A percentile compares a stretch with the other conserved stretches of the same genome.
Conservation (phyloP, 768 basidiomycete genomes). For the Russula griseocarnosa region DNA sequence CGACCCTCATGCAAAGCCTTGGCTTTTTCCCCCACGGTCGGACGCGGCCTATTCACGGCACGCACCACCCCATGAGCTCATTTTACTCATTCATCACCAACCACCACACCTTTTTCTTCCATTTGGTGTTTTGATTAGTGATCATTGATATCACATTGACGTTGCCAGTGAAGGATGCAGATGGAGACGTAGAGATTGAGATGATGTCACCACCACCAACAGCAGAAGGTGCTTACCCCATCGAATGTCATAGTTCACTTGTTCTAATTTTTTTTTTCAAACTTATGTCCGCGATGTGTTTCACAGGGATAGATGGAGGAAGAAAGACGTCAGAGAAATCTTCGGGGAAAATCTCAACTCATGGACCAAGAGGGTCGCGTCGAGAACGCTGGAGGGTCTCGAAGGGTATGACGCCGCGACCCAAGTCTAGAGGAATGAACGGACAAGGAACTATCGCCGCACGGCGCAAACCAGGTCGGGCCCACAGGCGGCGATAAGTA, state of each 20-base stretch:
- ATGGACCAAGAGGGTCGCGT: conserved; percentile 71
- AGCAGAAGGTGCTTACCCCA: conserved; percentile 11
- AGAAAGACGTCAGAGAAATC: conserved; percentile 31
- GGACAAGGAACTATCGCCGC: conserved; percentile 61
- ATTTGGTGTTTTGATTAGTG: background rate
- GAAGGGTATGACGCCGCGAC: conserved; percentile 62
- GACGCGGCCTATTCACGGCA: conserved; percentile 11
- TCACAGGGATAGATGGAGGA: conserved; percentile 52
- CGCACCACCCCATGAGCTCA: conserved; percentile 4
- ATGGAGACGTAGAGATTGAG: conserved; percentile 6
- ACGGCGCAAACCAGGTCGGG: conserved; percentile 62
- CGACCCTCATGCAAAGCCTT: conserved; percentile 45
- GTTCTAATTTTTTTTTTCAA: background rate
- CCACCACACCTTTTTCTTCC: too few species aligned
- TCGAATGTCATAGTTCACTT: background rate
- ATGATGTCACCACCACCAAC: background rate
- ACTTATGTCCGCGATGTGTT: conserved; percentile 34
- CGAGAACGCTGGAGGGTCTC: conserved; percentile 79
- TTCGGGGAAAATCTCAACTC: conserved; percentile 60
- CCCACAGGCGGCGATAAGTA: conserved; percentile 62
- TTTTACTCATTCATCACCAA: background rate
- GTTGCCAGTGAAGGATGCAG: conserved; percentile 4
- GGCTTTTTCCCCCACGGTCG: background rate
- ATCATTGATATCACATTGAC: conserved; percentile 6
- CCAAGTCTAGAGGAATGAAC: conserved; percentile 55